A percentile compares a stretch with the other conserved stretches of the same genome.
Evolutionary conservation across 208 protist genomes (phyloP).

Genomic region (Trypanosoma lewisi): DNA sequence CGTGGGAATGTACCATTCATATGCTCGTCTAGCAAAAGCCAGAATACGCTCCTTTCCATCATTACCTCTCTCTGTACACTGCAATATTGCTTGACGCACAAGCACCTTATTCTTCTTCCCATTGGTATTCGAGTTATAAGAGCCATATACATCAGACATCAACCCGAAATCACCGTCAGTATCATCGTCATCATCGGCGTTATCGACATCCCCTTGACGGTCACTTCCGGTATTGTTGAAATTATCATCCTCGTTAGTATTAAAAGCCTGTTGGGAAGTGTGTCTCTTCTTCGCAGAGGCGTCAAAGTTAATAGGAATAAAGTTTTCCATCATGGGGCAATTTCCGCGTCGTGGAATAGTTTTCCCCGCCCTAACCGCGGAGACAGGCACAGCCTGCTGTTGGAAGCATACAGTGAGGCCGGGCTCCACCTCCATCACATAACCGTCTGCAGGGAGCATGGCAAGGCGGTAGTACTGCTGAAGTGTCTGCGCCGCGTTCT

Average conservation of each 20-base stretch:
- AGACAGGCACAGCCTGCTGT: conserved; percentile 8
- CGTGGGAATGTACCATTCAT: conserved; percentile 41
- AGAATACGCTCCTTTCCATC: conserved; percentile 38
- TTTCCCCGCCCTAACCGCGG: neutral
- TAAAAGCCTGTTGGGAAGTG: too few relatives aligned
- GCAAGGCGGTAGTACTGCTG: conserved; percentile 28
- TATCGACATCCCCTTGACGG: conserved; percentile 5
- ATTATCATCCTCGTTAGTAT: neutral
- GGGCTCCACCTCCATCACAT: conserved; percentile 73
- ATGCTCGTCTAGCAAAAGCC: conserved; percentile 47
- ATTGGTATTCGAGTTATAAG: neutral
- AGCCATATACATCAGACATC: neutral
- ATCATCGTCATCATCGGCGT: conserved; percentile 14
- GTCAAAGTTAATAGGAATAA: conserved; percentile 25
- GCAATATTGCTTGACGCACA: conserved; percentile 23
- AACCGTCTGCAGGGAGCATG: conserved; percentile 38
- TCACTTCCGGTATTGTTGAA: neutral
- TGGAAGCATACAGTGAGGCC: conserved; percentile 57
- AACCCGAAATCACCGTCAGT: neutral
- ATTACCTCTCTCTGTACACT: conserved; percentile 12
- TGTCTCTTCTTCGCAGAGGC: neutral
- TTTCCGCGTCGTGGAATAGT: conserved; percentile 5
- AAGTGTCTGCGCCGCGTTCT: conserved; percentile 13
- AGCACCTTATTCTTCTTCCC: neutral
- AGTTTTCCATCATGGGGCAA: neutral